A percentile compares a stretch with the other conserved stretches of the same genome.
Conservation (phyloP, 345 rosid genomes). For the Eucalyptus erythrocorys region DNA sequence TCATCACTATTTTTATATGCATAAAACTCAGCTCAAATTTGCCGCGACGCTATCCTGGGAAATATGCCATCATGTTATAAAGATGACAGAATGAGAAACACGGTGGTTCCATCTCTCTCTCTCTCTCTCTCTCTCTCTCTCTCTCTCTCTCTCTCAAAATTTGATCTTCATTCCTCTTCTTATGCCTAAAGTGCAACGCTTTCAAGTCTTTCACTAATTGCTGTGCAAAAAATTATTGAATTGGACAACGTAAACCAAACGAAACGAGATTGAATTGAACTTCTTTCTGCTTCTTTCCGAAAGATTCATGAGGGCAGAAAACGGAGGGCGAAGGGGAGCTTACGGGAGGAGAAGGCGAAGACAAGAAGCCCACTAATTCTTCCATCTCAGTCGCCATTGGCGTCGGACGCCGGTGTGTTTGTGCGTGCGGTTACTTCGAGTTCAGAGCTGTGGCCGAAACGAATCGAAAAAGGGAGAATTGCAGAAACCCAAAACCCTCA, state of each 20-base stretch:
- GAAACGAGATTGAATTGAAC: neutral
- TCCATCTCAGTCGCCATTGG: constrained; percentile 81
- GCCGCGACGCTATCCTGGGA: neutral
- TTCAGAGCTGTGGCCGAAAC: neutral
- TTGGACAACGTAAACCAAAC: neutral
- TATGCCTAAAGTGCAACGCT: neutral
- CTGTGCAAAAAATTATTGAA: neutral
- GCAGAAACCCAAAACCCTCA: neutral
- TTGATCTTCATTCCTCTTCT: neutral
- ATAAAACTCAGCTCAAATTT: neutral
- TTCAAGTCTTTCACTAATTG: neutral
- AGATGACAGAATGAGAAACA: neutral
- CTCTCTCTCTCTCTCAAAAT: neutral
- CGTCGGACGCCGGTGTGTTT: neutral
- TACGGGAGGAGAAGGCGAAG: constrained; percentile 62
- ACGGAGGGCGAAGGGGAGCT: neutral
- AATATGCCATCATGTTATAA: neutral
- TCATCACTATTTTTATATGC: neutral
- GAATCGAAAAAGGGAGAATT: neutral
- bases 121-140: neutral
- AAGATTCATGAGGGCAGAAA: neutral
- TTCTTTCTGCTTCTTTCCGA: neutral
- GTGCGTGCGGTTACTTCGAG: neutral
- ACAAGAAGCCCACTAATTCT: constrained; percentile 63
- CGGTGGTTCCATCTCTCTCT: neutral